Percentiles rank a stretch among this genome's conserved stretches.
Evolutionary conservation across 176 grass and related monocot genomes (phyloP).

Genomic region (Carex kokanica): DNA sequence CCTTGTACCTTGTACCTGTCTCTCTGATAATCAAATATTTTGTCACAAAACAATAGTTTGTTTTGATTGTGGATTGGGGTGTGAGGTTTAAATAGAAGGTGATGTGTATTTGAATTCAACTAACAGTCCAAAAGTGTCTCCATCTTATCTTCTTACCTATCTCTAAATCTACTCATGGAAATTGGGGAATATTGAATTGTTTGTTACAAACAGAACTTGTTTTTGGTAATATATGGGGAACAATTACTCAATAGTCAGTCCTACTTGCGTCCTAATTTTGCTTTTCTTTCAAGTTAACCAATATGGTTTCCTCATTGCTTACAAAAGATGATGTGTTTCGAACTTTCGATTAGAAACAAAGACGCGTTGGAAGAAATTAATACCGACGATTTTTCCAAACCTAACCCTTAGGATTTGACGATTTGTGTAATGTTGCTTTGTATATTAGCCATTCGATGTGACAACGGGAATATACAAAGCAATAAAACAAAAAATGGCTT

Average conservation of each 20-base stretch:
- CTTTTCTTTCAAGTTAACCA: not conserved
- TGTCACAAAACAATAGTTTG: not conserved
- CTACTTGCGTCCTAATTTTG: too few species aligned
- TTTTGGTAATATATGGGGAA: not conserved
- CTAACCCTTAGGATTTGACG: not conserved
- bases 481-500: too few species aligned
- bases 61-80: not conserved
- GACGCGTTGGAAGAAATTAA: too few species aligned
- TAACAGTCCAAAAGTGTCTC: slow-evolving; percentile 4
- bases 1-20: not conserved
- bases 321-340: not conserved
- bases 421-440: too few species aligned
- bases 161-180: not conserved
- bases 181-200: not conserved
- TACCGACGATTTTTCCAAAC: not conserved
- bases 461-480: too few species aligned
- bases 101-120: slow-evolving; percentile 1
- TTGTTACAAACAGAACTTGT: too few species aligned
- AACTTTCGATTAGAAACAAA: not conserved
- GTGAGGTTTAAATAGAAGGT: not conserved
- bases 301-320: slow-evolving; percentile 2
- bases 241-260: too few species aligned
- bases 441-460: too few species aligned
- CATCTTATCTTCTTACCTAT: not conserved
- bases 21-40: not conserved